Conservation (phyloP, 495 filamentous ascomycete genomes). For the Hyaloscypha variabilis region DNA sequence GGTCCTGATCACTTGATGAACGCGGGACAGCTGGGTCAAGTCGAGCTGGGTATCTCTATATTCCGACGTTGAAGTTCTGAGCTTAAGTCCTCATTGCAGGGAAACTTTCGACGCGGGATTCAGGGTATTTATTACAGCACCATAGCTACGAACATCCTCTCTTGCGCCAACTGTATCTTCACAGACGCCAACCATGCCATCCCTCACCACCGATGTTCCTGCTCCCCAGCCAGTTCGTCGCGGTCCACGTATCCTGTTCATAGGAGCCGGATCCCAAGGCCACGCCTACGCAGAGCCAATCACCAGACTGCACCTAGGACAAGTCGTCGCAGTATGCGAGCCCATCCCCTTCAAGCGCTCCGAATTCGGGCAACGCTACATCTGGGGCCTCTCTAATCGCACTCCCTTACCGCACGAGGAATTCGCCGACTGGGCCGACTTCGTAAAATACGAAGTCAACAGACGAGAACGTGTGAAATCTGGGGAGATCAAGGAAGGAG, state of each 20-base stretch:
- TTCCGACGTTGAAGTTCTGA: too few relatives aligned
- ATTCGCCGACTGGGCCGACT: conserved; percentile 74
- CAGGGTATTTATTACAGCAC: too few relatives aligned
- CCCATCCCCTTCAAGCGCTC: conserved; percentile 74
- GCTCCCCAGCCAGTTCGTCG: neutral
- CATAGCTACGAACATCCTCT: neutral
- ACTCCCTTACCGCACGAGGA: conserved; percentile 48
- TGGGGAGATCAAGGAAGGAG: conserved; percentile 33
- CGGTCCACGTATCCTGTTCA: neutral
- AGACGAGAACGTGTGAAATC: conserved; percentile 46
- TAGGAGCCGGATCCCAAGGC: neutral
- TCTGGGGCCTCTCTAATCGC: conserved; percentile 55
- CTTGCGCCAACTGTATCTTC: neutral
- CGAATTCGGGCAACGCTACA: conserved; percentile 63
- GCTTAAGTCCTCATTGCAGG: too few relatives aligned
- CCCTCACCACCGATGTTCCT: neutral
- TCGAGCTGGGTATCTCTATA: too few relatives aligned
- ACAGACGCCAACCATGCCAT: neutral
- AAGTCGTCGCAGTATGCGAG: conserved; percentile 75
- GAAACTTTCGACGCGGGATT: too few relatives aligned
- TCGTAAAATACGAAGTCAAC: conserved; percentile 60
- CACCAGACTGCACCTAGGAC: neutral
- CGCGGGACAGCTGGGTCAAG: too few relatives aligned
- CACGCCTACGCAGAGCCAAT: neutral
- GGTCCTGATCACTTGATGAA: too few relatives aligned